Percentiles rank a stretch among this genome's conserved stretches.
phyloP scores from a whole-genome alignment of 2,329 filamentous ascomycete species.

The Botrytis deweyae region DNA sequence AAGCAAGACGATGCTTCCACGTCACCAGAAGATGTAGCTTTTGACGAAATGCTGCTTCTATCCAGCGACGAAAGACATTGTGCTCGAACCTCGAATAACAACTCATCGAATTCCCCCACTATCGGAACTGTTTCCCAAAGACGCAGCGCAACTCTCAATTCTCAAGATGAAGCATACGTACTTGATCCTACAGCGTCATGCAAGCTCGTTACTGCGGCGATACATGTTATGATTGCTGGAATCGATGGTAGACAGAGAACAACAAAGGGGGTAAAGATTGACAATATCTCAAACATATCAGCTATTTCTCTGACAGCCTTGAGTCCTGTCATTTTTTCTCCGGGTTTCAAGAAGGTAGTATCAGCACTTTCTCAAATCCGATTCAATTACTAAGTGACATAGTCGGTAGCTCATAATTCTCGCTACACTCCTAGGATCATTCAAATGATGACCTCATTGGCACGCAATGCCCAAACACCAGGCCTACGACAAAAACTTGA shows the following conservation, averaged over 20 bases:
- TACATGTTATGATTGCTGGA: conserved; percentile 26
- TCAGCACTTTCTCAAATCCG: neutral
- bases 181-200: conserved; percentile 10
- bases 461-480: conserved; percentile 19
- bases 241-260: neutral
- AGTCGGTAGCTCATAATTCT: conserved; percentile 21
- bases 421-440: conserved; percentile 18
- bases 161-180: neutral
- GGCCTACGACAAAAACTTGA: conserved; percentile 17
- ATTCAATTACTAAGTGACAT: conserved; percentile 5
- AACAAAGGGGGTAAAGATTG: conserved; percentile 23
- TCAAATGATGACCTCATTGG: conserved; percentile 16
- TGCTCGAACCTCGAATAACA: neutral
- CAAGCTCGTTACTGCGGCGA: conserved; percentile 22
- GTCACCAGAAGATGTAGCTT: neutral
- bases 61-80: neutral
- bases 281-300: conserved; percentile 16
- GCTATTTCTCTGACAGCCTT: conserved; percentile 19
- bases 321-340: conserved; percentile 33
- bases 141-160: neutral
- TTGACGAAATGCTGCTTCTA: neutral
- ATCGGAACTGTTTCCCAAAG: neutral
- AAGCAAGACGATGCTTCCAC: neutral
- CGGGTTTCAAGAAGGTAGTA: conserved; percentile 34
- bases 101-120: neutral